Evolutionary conservation across 2,329 filamentous ascomycete genomes (phyloP).

Genomic region (Microcyclosporella mali): DNA sequence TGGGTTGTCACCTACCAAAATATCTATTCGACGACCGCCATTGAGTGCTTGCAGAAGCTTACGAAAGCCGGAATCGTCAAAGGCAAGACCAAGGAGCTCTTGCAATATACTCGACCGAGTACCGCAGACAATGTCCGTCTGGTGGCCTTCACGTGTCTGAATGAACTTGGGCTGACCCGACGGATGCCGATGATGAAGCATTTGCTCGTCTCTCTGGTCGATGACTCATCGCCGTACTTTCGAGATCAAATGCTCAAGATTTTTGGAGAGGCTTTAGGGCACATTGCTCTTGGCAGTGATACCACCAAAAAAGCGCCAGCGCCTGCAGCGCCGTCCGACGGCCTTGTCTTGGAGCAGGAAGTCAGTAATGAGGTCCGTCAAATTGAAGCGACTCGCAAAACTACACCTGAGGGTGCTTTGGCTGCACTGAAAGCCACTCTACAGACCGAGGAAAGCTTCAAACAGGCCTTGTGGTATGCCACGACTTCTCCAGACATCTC

Average conservation of each 20-base stretch:
- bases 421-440: constrained; percentile 51
- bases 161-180: constrained; percentile 50
- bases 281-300: constrained; percentile 53
- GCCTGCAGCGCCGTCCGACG: constrained; percentile 33
- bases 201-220: constrained; percentile 51
- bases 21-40: constrained; percentile 54
- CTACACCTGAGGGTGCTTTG: constrained; percentile 52
- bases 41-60: constrained; percentile 53
- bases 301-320: constrained; percentile 27
- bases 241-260: constrained; percentile 47
- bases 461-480: constrained; percentile 51
- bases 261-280: constrained; percentile 52
- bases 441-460: constrained; percentile 43
- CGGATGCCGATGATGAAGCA: constrained; percentile 49
- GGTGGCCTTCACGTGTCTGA: constrained; percentile 53
- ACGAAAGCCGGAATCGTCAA: constrained; percentile 49
- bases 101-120: constrained; percentile 55
- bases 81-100: constrained; percentile 50
- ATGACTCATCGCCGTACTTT: constrained; percentile 54
- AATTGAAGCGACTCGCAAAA: constrained; percentile 48
- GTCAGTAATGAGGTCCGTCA: constrained; percentile 46
- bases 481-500: constrained; percentile 46
- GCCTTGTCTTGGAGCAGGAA: constrained; percentile 54
- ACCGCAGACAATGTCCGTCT: constrained; percentile 57
- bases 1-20: constrained; percentile 63